phyloP scores from a whole-genome alignment of 2,329 filamentous ascomycete genomes.

The Metarhizium brunneum region DNA sequence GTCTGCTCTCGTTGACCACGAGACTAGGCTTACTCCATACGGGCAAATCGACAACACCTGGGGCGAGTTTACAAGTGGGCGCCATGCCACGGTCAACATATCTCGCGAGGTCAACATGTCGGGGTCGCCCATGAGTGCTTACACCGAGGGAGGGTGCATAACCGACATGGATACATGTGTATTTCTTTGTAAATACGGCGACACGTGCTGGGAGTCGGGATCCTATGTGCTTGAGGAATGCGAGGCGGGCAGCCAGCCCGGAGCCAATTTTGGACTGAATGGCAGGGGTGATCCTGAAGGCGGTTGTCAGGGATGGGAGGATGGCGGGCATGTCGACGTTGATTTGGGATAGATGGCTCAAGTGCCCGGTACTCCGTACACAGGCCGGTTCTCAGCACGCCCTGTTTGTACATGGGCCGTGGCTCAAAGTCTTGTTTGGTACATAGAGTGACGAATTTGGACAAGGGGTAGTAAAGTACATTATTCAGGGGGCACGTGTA shows the following conservation, averaged over 20 bases:
- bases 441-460: conserved; percentile 1
- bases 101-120: conserved; percentile 33
- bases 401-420: too few relatives aligned
- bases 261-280: conserved; percentile 10
- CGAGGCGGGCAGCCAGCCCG: conserved; percentile 12
- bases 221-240: conserved; percentile 30
- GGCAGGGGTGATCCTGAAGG: conserved; percentile 16
- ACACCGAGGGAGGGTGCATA: conserved; percentile 27
- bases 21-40: conserved; percentile 15
- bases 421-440: too few relatives aligned
- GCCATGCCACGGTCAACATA: conserved; percentile 29
- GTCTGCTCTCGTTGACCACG: conserved; percentile 22
- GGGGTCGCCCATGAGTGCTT: conserved; percentile 26
- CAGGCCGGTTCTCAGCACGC: too few relatives aligned
- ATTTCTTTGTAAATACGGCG: conserved; percentile 28
- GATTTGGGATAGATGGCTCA: neutral
- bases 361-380: too few relatives aligned
- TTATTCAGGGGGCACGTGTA: too few relatives aligned
- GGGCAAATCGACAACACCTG: conserved; percentile 34
- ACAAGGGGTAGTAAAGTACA: conserved; percentile 23
- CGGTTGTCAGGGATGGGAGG: conserved; percentile 19
- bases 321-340: conserved; percentile 11
- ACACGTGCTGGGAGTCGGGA: conserved; percentile 21
- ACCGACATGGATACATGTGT: conserved; percentile 32
- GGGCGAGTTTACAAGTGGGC: conserved; percentile 32